phyloP scores from a whole-genome alignment of 352 stramenopile genomes.

The Globisporangium barbulae region DNA sequence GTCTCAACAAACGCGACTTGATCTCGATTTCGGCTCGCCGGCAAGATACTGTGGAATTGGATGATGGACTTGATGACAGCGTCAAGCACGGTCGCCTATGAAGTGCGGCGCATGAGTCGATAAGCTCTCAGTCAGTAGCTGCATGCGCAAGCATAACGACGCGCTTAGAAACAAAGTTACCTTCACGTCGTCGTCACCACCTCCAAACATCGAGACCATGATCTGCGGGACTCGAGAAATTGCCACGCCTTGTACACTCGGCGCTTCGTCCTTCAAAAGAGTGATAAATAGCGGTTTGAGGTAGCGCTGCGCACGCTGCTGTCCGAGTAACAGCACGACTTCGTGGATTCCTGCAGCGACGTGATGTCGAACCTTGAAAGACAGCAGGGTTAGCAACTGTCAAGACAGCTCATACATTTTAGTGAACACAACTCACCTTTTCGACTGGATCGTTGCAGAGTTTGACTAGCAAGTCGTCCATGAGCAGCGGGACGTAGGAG shows the following conservation, averaged over 20 bases:
- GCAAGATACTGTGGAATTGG: slow-evolving; percentile 71
- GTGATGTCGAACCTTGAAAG: slow-evolving; percentile 50
- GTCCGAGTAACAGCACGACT: slow-evolving; percentile 56
- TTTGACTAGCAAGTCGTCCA: slow-evolving; percentile 71
- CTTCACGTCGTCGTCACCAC: slow-evolving; percentile 67
- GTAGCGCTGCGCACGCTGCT: slow-evolving; percentile 57
- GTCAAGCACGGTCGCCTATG: slow-evolving; percentile 48
- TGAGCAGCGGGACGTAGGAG: slow-evolving; percentile 49
- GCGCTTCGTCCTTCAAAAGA: slow-evolving; percentile 65
- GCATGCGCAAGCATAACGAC: not conserved
- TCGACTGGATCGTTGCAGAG: slow-evolving; percentile 48
- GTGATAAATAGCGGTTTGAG: slow-evolving; percentile 52
- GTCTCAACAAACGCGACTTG: slow-evolving; percentile 66
- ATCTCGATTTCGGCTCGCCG: slow-evolving; percentile 62
- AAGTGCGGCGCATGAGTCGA: not conserved
- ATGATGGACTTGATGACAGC: slow-evolving; percentile 58
- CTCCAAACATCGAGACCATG: slow-evolving; percentile 44
- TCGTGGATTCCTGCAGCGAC: slow-evolving; percentile 74
- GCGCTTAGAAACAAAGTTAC: slow-evolving; percentile 22
- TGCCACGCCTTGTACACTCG: slow-evolving; percentile 56
- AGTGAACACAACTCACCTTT: slow-evolving; percentile 26
- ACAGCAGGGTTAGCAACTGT: not conserved
- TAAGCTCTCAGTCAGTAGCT: not conserved
- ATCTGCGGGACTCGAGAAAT: slow-evolving; percentile 52
- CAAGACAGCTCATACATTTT: not conserved